Conservation (phyloP, 2,329 filamentous ascomycete genomes). For the Ophiocordyceps sinensis region DNA sequence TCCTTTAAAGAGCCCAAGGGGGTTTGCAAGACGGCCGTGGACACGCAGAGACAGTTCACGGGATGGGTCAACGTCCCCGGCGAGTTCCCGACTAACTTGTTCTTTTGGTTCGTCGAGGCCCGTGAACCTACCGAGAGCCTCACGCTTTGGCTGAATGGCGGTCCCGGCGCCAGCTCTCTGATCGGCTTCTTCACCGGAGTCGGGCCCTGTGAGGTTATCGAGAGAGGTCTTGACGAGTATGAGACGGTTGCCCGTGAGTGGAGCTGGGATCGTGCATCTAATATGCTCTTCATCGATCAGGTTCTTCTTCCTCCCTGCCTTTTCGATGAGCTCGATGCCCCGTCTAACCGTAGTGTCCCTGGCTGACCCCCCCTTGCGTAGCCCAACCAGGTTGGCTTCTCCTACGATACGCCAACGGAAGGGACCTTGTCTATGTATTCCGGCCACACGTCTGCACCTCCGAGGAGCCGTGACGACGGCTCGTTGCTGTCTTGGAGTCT, state of each 20-base stretch:
- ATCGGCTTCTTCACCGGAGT: constrained; percentile 47
- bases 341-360: no score
- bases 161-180: constrained; percentile 50
- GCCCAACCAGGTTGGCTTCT: constrained; percentile 57
- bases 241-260: constrained; percentile 44
- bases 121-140: constrained; percentile 26
- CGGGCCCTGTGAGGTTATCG: constrained; percentile 37
- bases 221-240: constrained; percentile 31
- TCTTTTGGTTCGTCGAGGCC: constrained; percentile 36
- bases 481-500: constrained; percentile 18
- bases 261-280: constrained; percentile 47
- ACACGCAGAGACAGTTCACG: constrained; percentile 52
- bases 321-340: not conserved
- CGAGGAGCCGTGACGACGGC: constrained; percentile 6
- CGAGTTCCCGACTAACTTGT: constrained; percentile 33
- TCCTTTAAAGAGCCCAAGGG: constrained; percentile 48
- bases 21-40: constrained; percentile 51
- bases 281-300: constrained; percentile 43
- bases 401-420: constrained; percentile 49
- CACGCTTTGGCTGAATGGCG: constrained; percentile 53
- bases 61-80: constrained; percentile 53
- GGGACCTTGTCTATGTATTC: constrained; percentile 37
- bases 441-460: constrained; percentile 17
- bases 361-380: constrained; percentile 15
- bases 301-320: constrained; percentile 14